A percentile compares a stretch with the other conserved stretches of the same genome.
phyloP scores from a whole-genome alignment of 306 rosid species.

The Prunus campanulata region DNA sequence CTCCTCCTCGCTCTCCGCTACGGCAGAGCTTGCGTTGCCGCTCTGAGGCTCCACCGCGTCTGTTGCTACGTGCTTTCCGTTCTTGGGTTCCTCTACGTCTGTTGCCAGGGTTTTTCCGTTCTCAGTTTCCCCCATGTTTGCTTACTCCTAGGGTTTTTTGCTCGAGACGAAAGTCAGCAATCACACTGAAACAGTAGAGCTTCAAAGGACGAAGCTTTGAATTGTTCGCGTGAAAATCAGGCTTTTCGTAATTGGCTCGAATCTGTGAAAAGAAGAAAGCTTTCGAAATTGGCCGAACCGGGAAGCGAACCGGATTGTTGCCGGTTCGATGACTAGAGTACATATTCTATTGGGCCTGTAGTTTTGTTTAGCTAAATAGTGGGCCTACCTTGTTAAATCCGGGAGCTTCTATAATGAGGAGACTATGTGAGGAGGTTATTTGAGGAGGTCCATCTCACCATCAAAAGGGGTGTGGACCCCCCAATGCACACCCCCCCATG shows the following conservation, averaged over 20 bases:
- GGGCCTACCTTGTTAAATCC: no score
- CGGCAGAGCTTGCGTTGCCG: constrained; percentile 17
- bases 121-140: constrained; percentile 16
- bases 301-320: no score
- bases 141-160: not conserved
- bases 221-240: not conserved
- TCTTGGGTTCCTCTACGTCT: constrained; percentile 29
- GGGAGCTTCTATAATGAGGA: no score
- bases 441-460: no score
- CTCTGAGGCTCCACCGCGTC: constrained; percentile 23
- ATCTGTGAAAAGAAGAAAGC: not conserved
- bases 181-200: not conserved
- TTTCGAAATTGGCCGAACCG: not conserved
- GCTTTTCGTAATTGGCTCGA: not conserved
- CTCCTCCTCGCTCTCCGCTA: constrained; percentile 46
- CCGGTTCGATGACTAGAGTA: no score
- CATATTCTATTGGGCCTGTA: no score
- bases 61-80: not conserved
- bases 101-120: not conserved
- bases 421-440: no score
- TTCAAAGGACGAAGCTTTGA: not conserved
- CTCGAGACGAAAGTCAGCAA: not conserved
- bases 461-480: no score
- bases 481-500: no score
- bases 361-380: no score